Percentiles rank a stretch among this genome's conserved stretches.
phyloP scores from a whole-genome alignment of 2,329 filamentous ascomycete genomes.

The Trichoderma harzianum region DNA sequence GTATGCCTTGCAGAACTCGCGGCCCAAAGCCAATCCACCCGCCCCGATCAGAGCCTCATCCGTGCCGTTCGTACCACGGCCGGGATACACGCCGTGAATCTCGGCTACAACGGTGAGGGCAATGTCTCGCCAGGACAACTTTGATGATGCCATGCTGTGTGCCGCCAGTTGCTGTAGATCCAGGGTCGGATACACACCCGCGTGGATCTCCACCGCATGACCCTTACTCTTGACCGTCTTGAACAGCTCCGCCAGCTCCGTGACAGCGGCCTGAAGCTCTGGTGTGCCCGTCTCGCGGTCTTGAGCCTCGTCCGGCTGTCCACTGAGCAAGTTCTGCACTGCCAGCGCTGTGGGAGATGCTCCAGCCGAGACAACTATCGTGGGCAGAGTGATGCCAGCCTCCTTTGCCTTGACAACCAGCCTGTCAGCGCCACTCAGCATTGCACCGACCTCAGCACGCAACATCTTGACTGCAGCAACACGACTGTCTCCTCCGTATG shows the following conservation, averaged over 20 bases:
- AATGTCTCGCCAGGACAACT: slow-evolving; percentile 53
- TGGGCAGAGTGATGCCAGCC: slow-evolving; percentile 20
- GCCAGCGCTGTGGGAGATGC: slow-evolving; percentile 66
- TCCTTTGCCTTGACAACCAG: slow-evolving; percentile 22
- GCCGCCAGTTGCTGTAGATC: slow-evolving; percentile 79
- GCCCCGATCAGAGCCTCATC: slow-evolving; percentile 67
- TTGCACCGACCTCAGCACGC: slow-evolving; percentile 30
- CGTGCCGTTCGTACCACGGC: slow-evolving; percentile 45
- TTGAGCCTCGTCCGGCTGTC: slow-evolving; percentile 10
- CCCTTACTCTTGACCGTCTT: slow-evolving; percentile 32
- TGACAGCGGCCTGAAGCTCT: slow-evolving; percentile 23
- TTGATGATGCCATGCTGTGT: slow-evolving; percentile 48
- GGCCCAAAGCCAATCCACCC: slow-evolving; percentile 66
- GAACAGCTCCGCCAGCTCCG: slow-evolving; percentile 23
- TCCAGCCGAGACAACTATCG: slow-evolving; percentile 59
- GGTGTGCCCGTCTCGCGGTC: slow-evolving; percentile 14
- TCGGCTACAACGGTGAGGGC: slow-evolving; percentile 69
- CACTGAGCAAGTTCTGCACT: slow-evolving; percentile 26
- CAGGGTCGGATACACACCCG: slow-evolving; percentile 71
- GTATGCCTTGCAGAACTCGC: slow-evolving; percentile 72
- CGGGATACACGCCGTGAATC: slow-evolving; percentile 64
- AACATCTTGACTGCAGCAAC: slow-evolving; percentile 33
- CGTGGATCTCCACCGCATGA: slow-evolving; percentile 64
- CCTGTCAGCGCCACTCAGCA: slow-evolving; percentile 26
- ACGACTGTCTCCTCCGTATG: slow-evolving; percentile 50